Conservation (phyloP, 192 early-diverging fungal species). For the Backusella liffmaniae region DNA sequence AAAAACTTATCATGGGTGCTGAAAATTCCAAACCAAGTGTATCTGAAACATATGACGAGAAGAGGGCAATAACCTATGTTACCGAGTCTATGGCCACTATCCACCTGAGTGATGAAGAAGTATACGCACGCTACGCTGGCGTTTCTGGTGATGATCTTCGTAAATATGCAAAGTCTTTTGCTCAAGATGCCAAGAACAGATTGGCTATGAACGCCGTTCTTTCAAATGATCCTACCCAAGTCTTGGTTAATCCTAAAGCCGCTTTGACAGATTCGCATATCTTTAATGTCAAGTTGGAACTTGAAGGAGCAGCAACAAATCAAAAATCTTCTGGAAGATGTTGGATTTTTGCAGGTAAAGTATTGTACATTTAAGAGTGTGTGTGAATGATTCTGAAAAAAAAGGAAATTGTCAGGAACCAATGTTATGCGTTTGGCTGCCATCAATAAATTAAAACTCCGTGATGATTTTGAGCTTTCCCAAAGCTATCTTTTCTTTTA, state of each 20-base stretch:
- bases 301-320: conserved; percentile 61
- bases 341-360: conserved; percentile 77
- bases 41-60: not conserved
- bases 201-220: conserved; percentile 68
- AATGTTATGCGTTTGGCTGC: conserved; percentile 69
- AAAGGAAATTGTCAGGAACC: conserved; percentile 16
- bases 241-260: conserved; percentile 58
- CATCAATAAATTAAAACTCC: conserved; percentile 60
- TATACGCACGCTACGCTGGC: not conserved
- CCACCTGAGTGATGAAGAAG: not conserved
- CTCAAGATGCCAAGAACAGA: conserved; percentile 63
- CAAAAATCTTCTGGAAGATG: conserved; percentile 76
- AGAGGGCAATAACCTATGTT: not conserved
- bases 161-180: conserved; percentile 45
- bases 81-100: not conserved
- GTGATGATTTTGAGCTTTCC: conserved; percentile 75
- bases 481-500: conserved; percentile 67
- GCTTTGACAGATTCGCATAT: conserved; percentile 52
- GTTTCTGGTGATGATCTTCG: conserved; percentile 25
- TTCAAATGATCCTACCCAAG: conserved; percentile 52
- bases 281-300: conserved; percentile 54
- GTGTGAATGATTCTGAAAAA: not conserved
- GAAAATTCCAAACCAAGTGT: not conserved
- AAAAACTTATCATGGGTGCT: not conserved
- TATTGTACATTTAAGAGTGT: not conserved